Evolutionary conservation across 1,284 basidiomycete species (phyloP).

Genomic region (Megacollybia platyphylla): DNA sequence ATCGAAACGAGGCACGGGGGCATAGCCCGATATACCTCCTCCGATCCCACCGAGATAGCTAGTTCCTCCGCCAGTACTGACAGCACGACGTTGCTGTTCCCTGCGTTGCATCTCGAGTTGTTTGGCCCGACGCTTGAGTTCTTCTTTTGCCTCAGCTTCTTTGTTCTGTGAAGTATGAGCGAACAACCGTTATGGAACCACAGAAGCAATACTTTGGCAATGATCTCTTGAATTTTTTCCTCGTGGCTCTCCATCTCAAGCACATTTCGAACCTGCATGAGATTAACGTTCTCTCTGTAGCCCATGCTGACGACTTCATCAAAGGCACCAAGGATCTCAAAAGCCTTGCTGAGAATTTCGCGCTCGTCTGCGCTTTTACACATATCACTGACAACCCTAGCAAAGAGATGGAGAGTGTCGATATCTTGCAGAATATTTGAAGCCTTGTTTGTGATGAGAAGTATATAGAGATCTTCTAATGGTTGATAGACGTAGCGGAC

Average conservation of each 20-base stretch:
- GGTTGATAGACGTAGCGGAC: constrained; percentile 98
- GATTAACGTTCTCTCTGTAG: constrained; percentile 87
- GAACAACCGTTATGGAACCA: neutral
- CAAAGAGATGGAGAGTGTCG: constrained; percentile 88
- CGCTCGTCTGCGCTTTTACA: constrained; percentile 82
- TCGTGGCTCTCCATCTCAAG: constrained; percentile 99
- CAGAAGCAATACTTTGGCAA: constrained; percentile 60
- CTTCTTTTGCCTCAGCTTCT: constrained; percentile 98
- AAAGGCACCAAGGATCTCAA: constrained; percentile 91
- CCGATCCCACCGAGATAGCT: constrained; percentile 35
- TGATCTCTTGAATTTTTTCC: constrained; percentile 99
- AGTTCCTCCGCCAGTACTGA: constrained; percentile 31
- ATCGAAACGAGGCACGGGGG: constrained; percentile 61
- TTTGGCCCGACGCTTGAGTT: constrained; percentile 95
- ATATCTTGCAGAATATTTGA: constrained; percentile 99
- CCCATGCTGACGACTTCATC: constrained; percentile 95
- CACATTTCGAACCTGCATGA: constrained; percentile 85
- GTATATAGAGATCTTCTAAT: constrained; percentile 94
- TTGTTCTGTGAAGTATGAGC: constrained; percentile 59
- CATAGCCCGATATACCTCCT: constrained; percentile 55
- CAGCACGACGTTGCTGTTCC: constrained; percentile 75
- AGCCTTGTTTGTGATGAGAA: constrained; percentile 96
- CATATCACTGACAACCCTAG: constrained; percentile 88
- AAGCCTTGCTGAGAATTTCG: constrained; percentile 86
- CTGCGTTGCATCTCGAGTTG: constrained; percentile 97